Evolutionary conservation across 345 rosid genomes (phyloP), one percentile per base, ranked within the genome.

Genomic region (Mangifera indica): DNA sequence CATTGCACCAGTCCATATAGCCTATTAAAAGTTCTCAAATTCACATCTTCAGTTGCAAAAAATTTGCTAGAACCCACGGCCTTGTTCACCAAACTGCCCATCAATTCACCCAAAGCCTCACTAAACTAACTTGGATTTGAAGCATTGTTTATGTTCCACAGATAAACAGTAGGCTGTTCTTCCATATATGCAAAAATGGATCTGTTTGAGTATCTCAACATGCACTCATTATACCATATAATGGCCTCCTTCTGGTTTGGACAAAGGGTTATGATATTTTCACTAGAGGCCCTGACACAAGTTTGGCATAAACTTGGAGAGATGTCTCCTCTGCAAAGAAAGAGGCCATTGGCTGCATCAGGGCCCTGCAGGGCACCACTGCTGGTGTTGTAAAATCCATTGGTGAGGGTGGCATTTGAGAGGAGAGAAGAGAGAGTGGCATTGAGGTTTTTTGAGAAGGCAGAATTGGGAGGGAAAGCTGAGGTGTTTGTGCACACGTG

Each of bases 1-100:
- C 97, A 91, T 74, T 88, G 91, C 10, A 77, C 82, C 5, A 83
- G 54, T 6, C 78, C 80, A 45, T 67, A 83, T 45, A 81, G 10
- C 15, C 58, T 75, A 54, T 40, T 72, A 45, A 58, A 77, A 7
- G 14, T 20, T 0, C 74, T 72, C 12, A 59, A 81, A 32, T 69
- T 64, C 1, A 56, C 76, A 7, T 37, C 62, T 1, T 66, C 80
- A 0, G 71, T 42, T 1, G 63, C 79, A 66, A 32, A 60, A 6
- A 78, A 84, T 18, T 77, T 75, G 64, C 66, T 60, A 18, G 76
- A 76, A 48, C 22, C 40, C 59, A 74, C 52, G 78, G 75, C 59
- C 67, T 70, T 26, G 25, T 60, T 22, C 74, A 69, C 65, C 58
- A 66, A 18, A 7, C 63, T 21, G 1, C 0, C 18, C 59, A 77